These are phyloP conservation scores for Pelargonium citronellum DNA, from an alignment of 441 rosid species.

Conservation along the genomic window DNA sequence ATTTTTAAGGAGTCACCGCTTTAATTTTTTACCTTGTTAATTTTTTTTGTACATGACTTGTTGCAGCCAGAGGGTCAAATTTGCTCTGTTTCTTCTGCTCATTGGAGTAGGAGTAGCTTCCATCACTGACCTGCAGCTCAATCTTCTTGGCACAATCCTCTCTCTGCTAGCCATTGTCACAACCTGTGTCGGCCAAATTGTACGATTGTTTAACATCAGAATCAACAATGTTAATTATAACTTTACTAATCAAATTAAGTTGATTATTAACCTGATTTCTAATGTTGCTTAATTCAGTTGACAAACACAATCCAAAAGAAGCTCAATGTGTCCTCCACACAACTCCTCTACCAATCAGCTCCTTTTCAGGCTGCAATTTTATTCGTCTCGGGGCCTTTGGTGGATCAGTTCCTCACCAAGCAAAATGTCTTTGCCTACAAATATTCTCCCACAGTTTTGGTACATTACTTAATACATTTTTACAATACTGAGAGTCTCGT, in stretches of 20 bases:
- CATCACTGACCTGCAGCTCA: constrained; percentile 92
- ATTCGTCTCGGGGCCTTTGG: constrained; percentile 84
- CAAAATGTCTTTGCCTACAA: constrained; percentile 76
- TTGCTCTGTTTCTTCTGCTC: constrained; percentile 57
- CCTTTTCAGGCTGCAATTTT: constrained; percentile 93
- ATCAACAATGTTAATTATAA: neutral
- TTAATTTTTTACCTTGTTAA: too few relatives aligned
- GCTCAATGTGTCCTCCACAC: constrained; percentile 88
- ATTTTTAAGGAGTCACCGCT: too few relatives aligned
- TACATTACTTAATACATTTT: constrained; percentile 17
- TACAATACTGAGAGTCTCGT: neutral
- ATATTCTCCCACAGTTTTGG: constrained; percentile 72
- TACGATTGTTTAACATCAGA: constrained; percentile 34
- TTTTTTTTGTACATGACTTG: neutral
- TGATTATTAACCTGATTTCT: constrained; percentile 21
- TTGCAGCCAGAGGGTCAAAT: constrained; percentile 76
- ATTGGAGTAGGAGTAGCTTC: constrained; percentile 95
- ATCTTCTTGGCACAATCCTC: constrained; percentile 62
- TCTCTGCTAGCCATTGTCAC: constrained; percentile 78
- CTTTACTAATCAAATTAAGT: neutral
- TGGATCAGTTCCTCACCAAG: constrained; percentile 72
- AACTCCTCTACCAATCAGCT: constrained; percentile 85
- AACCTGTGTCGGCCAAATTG: constrained; percentile 97
- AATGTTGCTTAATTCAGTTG: constrained; percentile 40
- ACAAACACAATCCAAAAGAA: constrained; percentile 92